Percentiles rank a stretch among this genome's conserved stretches.
Conservation (phyloP, 1,139 yeast genomes). For the Saccharomyces hybrid region DNA sequence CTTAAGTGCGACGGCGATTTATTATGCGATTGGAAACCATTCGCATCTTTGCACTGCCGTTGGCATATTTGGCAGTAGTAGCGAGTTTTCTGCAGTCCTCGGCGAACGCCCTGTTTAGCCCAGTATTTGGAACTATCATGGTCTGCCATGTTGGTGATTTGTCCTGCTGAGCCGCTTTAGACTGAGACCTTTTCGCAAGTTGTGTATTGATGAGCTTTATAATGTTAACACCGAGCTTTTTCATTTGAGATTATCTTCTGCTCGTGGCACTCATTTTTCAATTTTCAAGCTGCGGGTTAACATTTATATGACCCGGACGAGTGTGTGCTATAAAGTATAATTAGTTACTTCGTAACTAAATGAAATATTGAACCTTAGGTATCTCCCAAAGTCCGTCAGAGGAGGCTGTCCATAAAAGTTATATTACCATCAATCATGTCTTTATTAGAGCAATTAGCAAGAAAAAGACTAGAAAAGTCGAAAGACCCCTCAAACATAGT, state of each 20-base stretch:
- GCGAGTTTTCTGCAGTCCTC: constrained; percentile 76
- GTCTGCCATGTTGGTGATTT: constrained; percentile 32
- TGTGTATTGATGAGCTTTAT: no score
- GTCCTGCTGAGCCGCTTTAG: neutral
- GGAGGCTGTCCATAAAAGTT: neutral
- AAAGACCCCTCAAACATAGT: constrained; percentile 2
- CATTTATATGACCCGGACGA: neutral
- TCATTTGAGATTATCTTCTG: neutral
- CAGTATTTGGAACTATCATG: constrained; percentile 76
- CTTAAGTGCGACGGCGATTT: constrained; percentile 68
- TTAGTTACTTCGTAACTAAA: neutral
- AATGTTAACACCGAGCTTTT: neutral
- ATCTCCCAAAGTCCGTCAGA: no score
- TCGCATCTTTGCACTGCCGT: constrained; percentile 92
- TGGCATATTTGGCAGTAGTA: constrained; percentile 89
- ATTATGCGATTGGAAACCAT: constrained; percentile 87
- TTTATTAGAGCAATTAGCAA: constrained; percentile 20
- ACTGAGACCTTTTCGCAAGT: no score
- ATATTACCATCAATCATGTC: constrained; percentile 9
- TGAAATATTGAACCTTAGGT: neutral
- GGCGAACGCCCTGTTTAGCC: constrained; percentile 69
- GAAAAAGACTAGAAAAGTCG: constrained; percentile 10
- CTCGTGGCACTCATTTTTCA: neutral
- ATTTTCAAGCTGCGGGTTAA: neutral
- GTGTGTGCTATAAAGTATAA: no score